Percentiles rank a stretch among this genome's conserved stretches.
Conservation (phyloP, 164 flowering plant genomes). For the Cinnamomum chago region DNA sequence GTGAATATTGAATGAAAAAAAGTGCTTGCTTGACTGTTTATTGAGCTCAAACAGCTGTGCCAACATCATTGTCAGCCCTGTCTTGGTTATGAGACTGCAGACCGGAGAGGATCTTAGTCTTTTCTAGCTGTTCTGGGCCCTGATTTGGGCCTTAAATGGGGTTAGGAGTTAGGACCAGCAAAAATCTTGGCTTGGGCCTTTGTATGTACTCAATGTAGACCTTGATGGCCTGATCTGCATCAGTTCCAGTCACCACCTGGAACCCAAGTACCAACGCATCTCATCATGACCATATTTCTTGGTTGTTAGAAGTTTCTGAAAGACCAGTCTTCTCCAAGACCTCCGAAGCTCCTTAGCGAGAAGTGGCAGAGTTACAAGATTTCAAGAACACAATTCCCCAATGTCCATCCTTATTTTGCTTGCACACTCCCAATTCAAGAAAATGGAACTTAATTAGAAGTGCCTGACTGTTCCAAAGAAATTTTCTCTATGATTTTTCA, state of each 20-base stretch:
- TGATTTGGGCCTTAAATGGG: no score
- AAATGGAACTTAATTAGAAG: neutral
- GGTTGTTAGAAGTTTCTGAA: neutral
- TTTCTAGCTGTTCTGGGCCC: no score
- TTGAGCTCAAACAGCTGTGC: no score
- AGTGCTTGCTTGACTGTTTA: no score
- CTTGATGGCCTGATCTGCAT: no score
- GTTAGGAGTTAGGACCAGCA: no score
- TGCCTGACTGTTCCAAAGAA: neutral
- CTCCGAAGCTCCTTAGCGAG: neutral
- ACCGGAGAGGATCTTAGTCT: no score
- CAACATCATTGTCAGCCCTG: no score
- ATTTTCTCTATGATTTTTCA: neutral
- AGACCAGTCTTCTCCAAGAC: neutral
- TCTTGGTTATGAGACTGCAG: no score
- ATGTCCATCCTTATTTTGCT: neutral
- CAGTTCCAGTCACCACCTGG: neutral
- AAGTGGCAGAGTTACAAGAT: neutral
- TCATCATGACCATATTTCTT: neutral
- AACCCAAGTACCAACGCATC: neutral
- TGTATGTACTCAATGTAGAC: no score
- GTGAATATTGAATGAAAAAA: no score
- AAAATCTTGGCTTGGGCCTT: no score
- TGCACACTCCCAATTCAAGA: neutral
- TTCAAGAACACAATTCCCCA: neutral